Percentiles rank a stretch among this genome's conserved stretches.
These are phyloP conservation scores for Pilatotrama ljubarskyi DNA, from an alignment of 768 basidiomycete genomes.

Conservation along the genomic window DNA sequence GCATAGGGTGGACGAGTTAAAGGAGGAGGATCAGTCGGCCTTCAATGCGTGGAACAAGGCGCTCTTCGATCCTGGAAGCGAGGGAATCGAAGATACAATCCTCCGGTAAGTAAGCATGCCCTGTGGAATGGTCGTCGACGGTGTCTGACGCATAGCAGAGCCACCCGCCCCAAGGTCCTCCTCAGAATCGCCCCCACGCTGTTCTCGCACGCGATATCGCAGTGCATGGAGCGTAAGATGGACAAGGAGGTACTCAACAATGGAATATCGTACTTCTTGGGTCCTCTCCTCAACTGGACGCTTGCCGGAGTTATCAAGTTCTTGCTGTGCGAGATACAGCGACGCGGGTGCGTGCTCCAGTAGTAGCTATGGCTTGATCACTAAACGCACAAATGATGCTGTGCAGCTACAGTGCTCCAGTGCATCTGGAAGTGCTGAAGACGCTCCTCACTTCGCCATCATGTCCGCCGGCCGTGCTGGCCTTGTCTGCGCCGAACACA, in stretches of 20 bases:
- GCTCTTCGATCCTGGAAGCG: constrained; percentile 71
- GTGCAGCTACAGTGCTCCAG: constrained; percentile 46
- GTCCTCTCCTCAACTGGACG: constrained; percentile 76
- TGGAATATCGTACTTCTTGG: constrained; percentile 76
- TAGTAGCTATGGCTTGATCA: no score
- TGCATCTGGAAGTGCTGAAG: constrained; percentile 66
- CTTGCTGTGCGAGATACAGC: constrained; percentile 60
- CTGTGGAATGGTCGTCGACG: background rate
- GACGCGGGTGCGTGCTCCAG: constrained; percentile 45
- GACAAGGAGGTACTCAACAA: constrained; percentile 70
- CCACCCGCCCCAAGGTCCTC: constrained; percentile 68
- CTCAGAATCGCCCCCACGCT: constrained; percentile 68
- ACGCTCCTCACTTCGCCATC: constrained; percentile 61
- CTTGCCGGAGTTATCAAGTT: constrained; percentile 70
- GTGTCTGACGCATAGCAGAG: constrained; percentile 16
- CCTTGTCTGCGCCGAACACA: constrained; percentile 60
- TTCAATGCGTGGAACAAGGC: constrained; percentile 68
- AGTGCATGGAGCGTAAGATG: constrained; percentile 51
- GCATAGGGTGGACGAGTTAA: constrained; percentile 39
- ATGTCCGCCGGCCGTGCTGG: constrained; percentile 66
- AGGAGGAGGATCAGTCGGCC: constrained; percentile 26
- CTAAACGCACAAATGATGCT: background rate
- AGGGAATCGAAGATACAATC: constrained; percentile 83
- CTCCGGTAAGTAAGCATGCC: constrained; percentile 36
- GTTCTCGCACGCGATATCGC: constrained; percentile 60